Percentiles rank a stretch among this genome's conserved stretches.
Conservation (phyloP, 331 rosid genomes). For the Spiraea crenata region DNA sequence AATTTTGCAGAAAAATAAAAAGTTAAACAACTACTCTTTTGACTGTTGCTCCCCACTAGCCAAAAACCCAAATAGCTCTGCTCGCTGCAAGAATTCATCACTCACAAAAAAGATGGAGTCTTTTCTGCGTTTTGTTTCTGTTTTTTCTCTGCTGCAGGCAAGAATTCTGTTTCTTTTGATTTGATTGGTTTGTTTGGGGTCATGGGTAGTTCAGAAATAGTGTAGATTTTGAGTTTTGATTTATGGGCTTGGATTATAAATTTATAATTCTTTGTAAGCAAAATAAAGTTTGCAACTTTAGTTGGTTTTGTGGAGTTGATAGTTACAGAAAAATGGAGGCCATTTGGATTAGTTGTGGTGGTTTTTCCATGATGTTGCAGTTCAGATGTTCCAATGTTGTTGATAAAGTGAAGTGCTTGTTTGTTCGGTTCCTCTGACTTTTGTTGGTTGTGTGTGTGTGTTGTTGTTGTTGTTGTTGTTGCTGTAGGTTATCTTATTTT, state of each 20-base stretch:
- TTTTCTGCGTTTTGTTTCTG: conserved; percentile 16
- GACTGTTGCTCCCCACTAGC: background rate
- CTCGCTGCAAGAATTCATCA: background rate
- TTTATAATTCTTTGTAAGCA: background rate
- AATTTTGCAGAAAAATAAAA: no score
- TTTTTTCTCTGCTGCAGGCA: conserved; percentile 34
- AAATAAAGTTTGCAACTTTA: background rate
- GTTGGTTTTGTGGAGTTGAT: background rate
- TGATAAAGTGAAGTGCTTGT: background rate
- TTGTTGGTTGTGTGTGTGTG: background rate
- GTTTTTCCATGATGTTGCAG: background rate
- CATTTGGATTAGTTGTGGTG: background rate
- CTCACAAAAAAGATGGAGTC: conserved; percentile 27
- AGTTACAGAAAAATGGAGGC: background rate
- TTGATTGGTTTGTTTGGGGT: background rate
- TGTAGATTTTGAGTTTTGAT: background rate
- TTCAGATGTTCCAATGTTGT: background rate
- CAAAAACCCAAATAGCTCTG: background rate
- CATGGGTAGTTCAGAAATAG: conserved; percentile 1
- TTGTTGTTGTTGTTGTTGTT: no score
- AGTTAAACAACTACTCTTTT: background rate
- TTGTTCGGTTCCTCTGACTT: background rate
- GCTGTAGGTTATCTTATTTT: conserved; percentile 52
- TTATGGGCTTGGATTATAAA: background rate
- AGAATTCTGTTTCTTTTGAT: background rate